Evolutionary conservation across 768 basidiomycete species (phyloP), one percentile per base, ranked within the genome.

Genomic region (Calocera viscosa): DNA sequence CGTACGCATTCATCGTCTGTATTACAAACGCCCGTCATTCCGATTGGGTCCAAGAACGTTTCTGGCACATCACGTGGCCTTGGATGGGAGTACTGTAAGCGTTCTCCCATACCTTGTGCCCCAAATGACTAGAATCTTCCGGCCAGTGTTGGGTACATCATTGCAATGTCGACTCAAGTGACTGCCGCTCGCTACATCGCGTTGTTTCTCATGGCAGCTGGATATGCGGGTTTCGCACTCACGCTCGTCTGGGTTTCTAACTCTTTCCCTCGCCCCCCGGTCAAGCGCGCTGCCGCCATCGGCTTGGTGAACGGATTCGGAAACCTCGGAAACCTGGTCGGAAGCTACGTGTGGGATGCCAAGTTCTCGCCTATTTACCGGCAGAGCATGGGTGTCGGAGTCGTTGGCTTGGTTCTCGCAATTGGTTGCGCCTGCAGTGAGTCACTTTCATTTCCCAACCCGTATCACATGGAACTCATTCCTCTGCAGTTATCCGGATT

Each of bases 191-290:
- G 86, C 65, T 87, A 87, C 69, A 77, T 87, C 30, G 80, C 83
- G 0, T 74, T 87, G 73, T 87, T 86, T 74, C 76, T 87, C 34
- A 86, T 88, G 84, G 80, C 86, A 0, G 74, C 75, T 64, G 85
- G 86, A 64, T 83, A 82, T 68, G 75, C 75, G 2, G 81, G 81
- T 76, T 60, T 60, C 26, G 53, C 53, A 8, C 30, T 60, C 2
- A 60, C 53, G 8, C 53, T 60, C 53, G 53, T 60, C 19, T 60
- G 53, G 53, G 53, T 60, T 16, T 60, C 53, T 11, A 60, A 60
- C 53, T 60, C 53, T 11, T 60, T 60, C 53, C 53, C 53, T 60
- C 53, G 53, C 30, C 53, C 53, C 2, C 53, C 53, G 2, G 53
- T 60, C 5, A 60, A 60, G 53, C 75, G 80, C 17, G 72, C 82